These are phyloP conservation scores for Colletotrichum australisinense DNA, from an alignment of 2,329 filamentous ascomycete genomes.

Conservation along the genomic window DNA sequence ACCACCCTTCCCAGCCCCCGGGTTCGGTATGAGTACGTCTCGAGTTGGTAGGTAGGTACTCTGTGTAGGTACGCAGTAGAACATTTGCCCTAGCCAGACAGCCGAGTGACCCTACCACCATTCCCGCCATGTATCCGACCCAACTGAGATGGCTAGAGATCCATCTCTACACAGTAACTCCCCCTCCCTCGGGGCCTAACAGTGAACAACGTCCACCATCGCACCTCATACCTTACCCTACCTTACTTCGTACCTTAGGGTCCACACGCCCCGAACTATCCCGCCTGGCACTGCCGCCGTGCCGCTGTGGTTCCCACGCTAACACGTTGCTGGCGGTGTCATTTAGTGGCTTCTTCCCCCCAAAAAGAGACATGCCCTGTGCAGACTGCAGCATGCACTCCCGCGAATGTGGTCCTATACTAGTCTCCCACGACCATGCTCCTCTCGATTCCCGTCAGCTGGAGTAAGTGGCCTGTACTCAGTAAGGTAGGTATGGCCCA, in stretches of 20 bases:
- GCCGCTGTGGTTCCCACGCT: conserved; percentile 1
- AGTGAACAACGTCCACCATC: conserved; percentile 4
- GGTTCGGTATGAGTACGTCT: background rate
- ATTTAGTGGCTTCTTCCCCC: background rate
- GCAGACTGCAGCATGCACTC: conserved; percentile 19
- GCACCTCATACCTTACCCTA: background rate
- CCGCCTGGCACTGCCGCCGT: background rate
- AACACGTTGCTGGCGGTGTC: conserved; percentile 2
- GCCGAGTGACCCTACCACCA: background rate
- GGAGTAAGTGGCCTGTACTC: background rate
- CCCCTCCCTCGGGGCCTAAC: background rate
- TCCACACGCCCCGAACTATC: background rate
- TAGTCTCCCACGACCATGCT: background rate
- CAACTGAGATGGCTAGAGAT: background rate
- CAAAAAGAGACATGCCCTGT: background rate
- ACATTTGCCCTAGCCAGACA: background rate
- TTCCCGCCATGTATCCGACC: background rate
- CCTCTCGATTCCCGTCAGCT: background rate
- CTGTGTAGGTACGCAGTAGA: background rate
- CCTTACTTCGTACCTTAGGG: background rate
- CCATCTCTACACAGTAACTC: too few species aligned
- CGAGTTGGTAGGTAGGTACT: background rate
- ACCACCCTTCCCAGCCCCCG: conserved; percentile 13
- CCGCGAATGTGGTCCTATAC: conserved; percentile 23
- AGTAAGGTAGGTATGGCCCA: too few species aligned